A percentile compares a stretch with the other conserved stretches of the same genome.
These are phyloP conservation scores for Euptelea pleiosperma DNA, from an alignment of 164 flowering plant genomes.

Conservation along the genomic window DNA sequence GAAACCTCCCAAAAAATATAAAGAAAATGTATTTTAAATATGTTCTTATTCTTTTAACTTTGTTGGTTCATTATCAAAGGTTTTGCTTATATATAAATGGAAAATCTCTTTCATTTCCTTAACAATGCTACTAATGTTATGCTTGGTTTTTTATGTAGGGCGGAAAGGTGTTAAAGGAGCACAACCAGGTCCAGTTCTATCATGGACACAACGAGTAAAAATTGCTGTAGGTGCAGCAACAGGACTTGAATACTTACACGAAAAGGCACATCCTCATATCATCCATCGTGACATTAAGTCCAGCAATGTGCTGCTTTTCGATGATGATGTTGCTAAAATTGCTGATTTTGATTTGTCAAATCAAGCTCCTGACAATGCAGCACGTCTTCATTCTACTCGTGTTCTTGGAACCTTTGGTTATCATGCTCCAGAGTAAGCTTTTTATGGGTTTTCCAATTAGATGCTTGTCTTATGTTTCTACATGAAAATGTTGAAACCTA, in stretches of 20 bases:
- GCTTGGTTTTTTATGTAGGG: constrained; percentile 32
- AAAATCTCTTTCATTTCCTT: background rate
- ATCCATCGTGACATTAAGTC: constrained; percentile 90
- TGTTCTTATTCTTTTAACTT: background rate
- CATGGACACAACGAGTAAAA: constrained; percentile 83
- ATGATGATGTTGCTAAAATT: constrained; percentile 80
- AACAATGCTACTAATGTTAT: background rate
- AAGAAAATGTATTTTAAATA: background rate
- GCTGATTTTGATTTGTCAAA: constrained; percentile 89
- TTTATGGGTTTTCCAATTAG: background rate
- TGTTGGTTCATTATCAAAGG: background rate
- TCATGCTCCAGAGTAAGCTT: constrained; percentile 89
- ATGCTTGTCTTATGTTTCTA: background rate
- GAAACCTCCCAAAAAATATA: too few species aligned
- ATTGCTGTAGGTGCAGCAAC: constrained; percentile 96
- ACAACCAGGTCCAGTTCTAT: constrained; percentile 79
- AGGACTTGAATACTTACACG: constrained; percentile 87
- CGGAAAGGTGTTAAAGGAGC: constrained; percentile 91
- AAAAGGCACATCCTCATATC: constrained; percentile 71
- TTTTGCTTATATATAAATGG: background rate
- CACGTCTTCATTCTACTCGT: constrained; percentile 93
- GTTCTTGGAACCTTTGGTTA: constrained; percentile 94
- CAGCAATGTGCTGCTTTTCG: constrained; percentile 78
- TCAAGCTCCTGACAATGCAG: constrained; percentile 91
- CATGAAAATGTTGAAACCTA: background rate